A percentile compares a stretch with the other conserved stretches of the same genome.
Conservation (phyloP, 176 grass and related monocot genomes). For the Tuctoria greenei region DNA sequence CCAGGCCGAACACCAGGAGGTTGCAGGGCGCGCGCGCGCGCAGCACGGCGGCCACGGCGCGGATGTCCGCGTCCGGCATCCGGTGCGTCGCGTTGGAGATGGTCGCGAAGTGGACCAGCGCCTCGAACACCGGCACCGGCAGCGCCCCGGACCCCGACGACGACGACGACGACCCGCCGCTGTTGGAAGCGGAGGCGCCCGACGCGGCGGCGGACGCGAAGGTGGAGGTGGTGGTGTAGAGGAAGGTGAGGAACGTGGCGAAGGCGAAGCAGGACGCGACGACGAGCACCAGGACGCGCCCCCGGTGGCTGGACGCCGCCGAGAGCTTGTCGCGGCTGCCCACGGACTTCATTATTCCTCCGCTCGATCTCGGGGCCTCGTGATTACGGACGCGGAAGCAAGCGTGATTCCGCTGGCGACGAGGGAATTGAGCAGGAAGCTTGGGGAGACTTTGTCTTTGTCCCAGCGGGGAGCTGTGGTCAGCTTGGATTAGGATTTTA, state of each 20-base stretch:
- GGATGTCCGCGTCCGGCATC: conserved; percentile 66
- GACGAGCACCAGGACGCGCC: conserved; percentile 47
- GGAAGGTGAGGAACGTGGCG: conserved; percentile 69
- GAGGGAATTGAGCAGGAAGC: conserved; percentile 5
- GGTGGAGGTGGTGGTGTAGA: conserved; percentile 50
- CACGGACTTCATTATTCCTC: conserved; percentile 39
- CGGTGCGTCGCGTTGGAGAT: conserved; percentile 59
- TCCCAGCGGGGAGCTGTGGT: conserved; percentile 4
- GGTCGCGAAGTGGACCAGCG: conserved; percentile 70
- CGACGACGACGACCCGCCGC: not conserved
- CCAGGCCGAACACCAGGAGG: conserved; percentile 64
- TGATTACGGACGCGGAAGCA: too few relatives aligned
- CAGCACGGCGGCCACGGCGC: conserved; percentile 48
- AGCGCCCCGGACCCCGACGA: conserved; percentile 17
- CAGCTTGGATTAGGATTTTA: conserved; percentile 2
- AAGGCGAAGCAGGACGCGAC: conserved; percentile 74
- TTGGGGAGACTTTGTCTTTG: conserved; percentile 18
- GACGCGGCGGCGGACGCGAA: conserved; percentile 34
- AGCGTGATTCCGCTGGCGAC: not conserved
- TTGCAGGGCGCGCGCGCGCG: conserved; percentile 58
- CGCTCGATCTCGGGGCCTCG: too few relatives aligned
- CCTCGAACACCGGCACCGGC: conserved; percentile 52
- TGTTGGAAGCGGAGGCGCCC: not conserved
- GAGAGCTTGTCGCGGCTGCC: conserved; percentile 46
- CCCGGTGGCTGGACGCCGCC: conserved; percentile 50